Conservation (phyloP, 1,284 basidiomycete genomes). For the Marasmius fiardii region DNA sequence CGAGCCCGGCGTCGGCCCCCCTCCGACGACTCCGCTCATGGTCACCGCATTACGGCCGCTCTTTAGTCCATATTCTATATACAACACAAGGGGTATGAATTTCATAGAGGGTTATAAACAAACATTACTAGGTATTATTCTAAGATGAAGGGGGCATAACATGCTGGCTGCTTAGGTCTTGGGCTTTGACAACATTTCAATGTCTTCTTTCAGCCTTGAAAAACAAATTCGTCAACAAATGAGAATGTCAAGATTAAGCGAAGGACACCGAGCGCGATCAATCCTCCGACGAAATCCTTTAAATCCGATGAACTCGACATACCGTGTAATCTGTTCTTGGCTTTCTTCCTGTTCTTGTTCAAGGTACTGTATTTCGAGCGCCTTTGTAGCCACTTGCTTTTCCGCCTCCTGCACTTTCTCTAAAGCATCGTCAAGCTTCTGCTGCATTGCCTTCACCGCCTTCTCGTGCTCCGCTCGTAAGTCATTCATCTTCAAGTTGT, state of each 20-base stretch:
- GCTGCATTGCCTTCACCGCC: constrained; percentile 50
- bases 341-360: constrained; percentile 75
- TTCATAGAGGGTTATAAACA: constrained; percentile 10
- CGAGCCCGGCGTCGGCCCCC: too few species aligned
- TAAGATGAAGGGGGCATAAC: neutral
- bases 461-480: constrained; percentile 71
- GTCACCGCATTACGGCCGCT: neutral
- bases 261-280: constrained; percentile 54
- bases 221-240: constrained; percentile 32
- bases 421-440: constrained; percentile 59
- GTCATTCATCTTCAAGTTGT: constrained; percentile 78
- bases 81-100: constrained; percentile 13
- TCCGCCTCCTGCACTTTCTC: constrained; percentile 53
- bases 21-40: neutral
- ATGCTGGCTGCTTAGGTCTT: constrained; percentile 20
- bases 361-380: constrained; percentile 76
- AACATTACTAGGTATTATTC: constrained; percentile 7
- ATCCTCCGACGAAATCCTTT: constrained; percentile 52
- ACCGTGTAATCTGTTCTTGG: constrained; percentile 73
- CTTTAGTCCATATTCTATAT: neutral
- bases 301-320: constrained; percentile 58
- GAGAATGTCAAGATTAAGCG: constrained; percentile 33
- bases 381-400: constrained; percentile 61
- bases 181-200: constrained; percentile 42
- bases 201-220: constrained; percentile 63